phyloP scores from a whole-genome alignment of 2,329 filamentous ascomycete genomes.

The Fusarium nodosum region DNA sequence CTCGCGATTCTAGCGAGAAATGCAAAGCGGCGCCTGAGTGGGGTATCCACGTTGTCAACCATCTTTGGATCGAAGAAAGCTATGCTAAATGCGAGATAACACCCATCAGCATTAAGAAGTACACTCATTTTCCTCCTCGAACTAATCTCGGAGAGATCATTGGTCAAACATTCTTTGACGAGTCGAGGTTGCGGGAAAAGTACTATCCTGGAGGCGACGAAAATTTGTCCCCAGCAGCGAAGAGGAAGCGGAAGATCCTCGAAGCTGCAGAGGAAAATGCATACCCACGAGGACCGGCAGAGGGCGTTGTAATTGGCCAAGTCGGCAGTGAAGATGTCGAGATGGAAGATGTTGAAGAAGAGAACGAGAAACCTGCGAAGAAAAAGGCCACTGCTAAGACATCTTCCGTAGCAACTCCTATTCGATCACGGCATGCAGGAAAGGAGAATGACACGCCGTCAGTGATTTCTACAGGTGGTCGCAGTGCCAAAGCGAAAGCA shows the following conservation, averaged over 20 bases:
- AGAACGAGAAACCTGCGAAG: conserved; percentile 51
- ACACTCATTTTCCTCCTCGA: conserved; percentile 86
- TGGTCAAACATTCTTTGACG: conserved; percentile 86
- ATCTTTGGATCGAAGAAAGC: conserved; percentile 97
- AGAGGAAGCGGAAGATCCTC: conserved; percentile 64
- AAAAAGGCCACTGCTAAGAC: conserved; percentile 46
- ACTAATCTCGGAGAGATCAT: conserved; percentile 95
- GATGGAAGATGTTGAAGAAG: conserved; percentile 61
- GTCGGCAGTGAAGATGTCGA: conserved; percentile 56
- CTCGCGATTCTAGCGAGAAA: conserved; percentile 90
- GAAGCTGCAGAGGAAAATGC: conserved; percentile 67
- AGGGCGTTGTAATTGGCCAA: conserved; percentile 62
- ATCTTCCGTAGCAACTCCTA: conserved; percentile 55
- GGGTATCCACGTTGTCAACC: conserved; percentile 91
- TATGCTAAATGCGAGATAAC: conserved; percentile 89
- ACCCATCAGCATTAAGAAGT: conserved; percentile 78
- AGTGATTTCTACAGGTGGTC: conserved; percentile 74
- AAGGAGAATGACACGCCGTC: conserved; percentile 90
- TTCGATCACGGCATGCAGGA: conserved; percentile 63
- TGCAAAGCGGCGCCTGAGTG: conserved; percentile 93
- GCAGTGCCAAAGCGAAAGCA: conserved; percentile 90
- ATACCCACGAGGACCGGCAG: conserved; percentile 61
- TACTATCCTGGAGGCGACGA: conserved; percentile 76
- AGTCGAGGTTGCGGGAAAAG: conserved; percentile 69
- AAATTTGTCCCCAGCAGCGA: conserved; percentile 58